phyloP scores from a whole-genome alignment of 2,329 filamentous ascomycete species.

The Aureobasidium sp. region DNA sequence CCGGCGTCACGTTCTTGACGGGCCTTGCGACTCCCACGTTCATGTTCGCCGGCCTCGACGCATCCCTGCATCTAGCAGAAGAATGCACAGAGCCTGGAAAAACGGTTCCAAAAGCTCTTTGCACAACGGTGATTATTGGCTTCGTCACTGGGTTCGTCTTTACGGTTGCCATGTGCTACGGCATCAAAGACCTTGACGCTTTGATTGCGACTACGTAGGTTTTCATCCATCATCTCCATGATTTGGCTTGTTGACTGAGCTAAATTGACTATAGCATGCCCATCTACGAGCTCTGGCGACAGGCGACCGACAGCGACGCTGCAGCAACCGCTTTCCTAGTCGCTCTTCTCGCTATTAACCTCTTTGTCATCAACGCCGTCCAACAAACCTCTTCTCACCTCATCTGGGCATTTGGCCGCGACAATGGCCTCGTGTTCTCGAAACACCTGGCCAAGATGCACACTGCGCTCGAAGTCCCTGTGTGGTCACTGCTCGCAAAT shows the following conservation, averaged over 20 bases:
- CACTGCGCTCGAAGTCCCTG: constrained; percentile 46
- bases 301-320: constrained; percentile 1
- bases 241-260: too few species aligned
- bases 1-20: constrained; percentile 22
- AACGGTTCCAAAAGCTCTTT: constrained; percentile 45
- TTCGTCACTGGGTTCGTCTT: constrained; percentile 45
- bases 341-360: background rate
- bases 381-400: constrained; percentile 29
- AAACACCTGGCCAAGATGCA: constrained; percentile 45
- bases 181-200: constrained; percentile 34
- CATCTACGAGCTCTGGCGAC: constrained; percentile 16
- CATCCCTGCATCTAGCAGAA: constrained; percentile 21
- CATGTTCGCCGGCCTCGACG: constrained; percentile 23
- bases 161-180: constrained; percentile 45
- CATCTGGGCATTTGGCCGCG: constrained; percentile 49
- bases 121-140: constrained; percentile 43
- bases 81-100: constrained; percentile 33
- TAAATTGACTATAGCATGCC: background rate
- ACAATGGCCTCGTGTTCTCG: constrained; percentile 51
- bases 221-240: too few species aligned
- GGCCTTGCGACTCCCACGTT: constrained; percentile 23
- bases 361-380: constrained; percentile 6
- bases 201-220: constrained; percentile 22
- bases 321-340: constrained; percentile 7
- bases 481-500: constrained; percentile 50